Evolutionary conservation across 1,284 basidiomycete species (phyloP).

Genomic region (Grifola frondosa): DNA sequence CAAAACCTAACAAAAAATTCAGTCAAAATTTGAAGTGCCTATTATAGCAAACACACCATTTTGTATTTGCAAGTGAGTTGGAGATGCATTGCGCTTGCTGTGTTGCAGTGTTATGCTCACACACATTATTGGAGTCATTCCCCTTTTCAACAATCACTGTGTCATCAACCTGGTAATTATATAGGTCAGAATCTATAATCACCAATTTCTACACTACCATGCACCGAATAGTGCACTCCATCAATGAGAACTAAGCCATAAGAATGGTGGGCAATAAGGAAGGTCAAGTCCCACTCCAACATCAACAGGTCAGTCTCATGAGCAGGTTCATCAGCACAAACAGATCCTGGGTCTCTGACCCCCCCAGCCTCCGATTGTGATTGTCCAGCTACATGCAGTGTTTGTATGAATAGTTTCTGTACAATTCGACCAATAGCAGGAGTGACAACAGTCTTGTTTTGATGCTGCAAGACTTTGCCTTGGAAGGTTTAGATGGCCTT

Average conservation of each 20-base stretch:
- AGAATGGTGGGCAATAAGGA: constrained; percentile 27
- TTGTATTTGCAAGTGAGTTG: constrained; percentile 46
- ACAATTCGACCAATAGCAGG: constrained; percentile 47
- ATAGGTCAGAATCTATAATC: too few species aligned
- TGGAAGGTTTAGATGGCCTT: too few species aligned
- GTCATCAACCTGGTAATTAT: constrained; percentile 49
- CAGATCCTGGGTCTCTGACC: constrained; percentile 9
- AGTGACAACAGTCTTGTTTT: constrained; percentile 48
- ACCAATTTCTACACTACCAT: too few species aligned
- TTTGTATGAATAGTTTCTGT: constrained; percentile 46
- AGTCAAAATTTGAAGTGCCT: constrained; percentile 1
- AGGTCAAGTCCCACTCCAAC: constrained; percentile 48
- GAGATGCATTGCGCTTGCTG: constrained; percentile 39
- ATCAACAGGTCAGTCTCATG: constrained; percentile 45
- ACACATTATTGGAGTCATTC: constrained; percentile 39
- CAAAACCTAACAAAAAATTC: constrained; percentile 63
- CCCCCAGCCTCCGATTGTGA: not conserved
- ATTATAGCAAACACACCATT: constrained; percentile 45
- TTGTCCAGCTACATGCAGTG: constrained; percentile 28
- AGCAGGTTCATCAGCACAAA: too few species aligned
- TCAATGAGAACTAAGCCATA: constrained; percentile 53
- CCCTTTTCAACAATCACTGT: constrained; percentile 58
- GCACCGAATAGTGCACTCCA: constrained; percentile 51
- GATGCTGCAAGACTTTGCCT: constrained; percentile 41
- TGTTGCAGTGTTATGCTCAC: constrained; percentile 37